Conservation (phyloP, 139 green algal genomes). For the Coelastrella sp. region DNA sequence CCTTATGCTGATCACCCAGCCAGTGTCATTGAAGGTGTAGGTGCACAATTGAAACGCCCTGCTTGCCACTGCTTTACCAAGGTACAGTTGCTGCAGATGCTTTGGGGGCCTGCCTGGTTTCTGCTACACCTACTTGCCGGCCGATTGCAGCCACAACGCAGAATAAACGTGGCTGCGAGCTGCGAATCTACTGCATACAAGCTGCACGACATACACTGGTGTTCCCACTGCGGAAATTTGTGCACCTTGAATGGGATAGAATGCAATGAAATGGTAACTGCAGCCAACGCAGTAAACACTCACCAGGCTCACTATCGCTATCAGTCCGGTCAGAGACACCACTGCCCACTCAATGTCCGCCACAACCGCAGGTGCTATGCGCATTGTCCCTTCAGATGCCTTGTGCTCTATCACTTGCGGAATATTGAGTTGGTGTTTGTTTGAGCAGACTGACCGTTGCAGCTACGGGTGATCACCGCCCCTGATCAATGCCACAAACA, state of each 20-base stretch:
- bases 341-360: constrained; percentile 44
- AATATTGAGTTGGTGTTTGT: neutral
- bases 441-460: neutral
- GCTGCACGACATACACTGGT: too few relatives aligned
- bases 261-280: neutral
- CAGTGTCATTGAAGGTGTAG: too few relatives aligned
- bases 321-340: constrained; percentile 33
- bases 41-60: too few relatives aligned
- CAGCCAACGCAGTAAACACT: neutral
- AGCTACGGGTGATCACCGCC: neutral
- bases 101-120: neutral
- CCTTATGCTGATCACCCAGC: too few relatives aligned
- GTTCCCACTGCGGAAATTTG: too few relatives aligned
- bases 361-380: constrained; percentile 11
- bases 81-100: neutral
- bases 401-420: neutral
- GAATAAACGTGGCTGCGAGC: too few relatives aligned
- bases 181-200: too few relatives aligned
- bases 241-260: too few relatives aligned
- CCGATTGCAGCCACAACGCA: too few relatives aligned
- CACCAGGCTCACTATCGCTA: constrained; percentile 40
- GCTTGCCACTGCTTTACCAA: too few relatives aligned
- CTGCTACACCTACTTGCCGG: too few relatives aligned
- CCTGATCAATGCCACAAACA: too few relatives aligned
- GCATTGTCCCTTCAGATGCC: neutral